Base-by-base conservation (phyloP, 768 basidiomycete genomes). In the Agrocybe pediades region DNA sequence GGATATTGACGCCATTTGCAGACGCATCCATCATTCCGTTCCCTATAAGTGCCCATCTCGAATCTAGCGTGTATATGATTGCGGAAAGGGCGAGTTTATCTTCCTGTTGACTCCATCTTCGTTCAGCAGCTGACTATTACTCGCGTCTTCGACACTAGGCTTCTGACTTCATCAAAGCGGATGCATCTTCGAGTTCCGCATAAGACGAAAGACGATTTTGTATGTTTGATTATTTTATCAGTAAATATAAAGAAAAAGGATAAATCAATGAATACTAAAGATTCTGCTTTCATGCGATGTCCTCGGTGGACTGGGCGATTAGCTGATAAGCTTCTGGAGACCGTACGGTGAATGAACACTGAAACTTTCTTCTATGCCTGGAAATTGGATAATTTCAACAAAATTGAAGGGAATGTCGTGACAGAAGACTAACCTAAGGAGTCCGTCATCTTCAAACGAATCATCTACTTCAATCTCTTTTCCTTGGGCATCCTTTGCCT, bases 1-100 rank as follows among this genome's bases (percentile, higher is more conserved):
- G 20, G 8, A 17, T 3, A 26, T 36, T 23, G n/a, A 13, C 30
- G 20, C 2, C 15, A 1, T 9, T 11, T 17, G 33, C 46, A 64
- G 71, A 72, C 53, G 70, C 71, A 0, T 68, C 68, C 0, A 66
- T 72, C 13, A 69, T 72, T 44, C 68, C 71, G 1, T 62, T 71
- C 51, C 69, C 71, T 2, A 58, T 72, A 23, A 69, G 70, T 49
- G 62, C 69, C 1, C 69, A 70, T 57, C 46, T 66, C 40, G 70
- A 70, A 1, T 66, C 68, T 0, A 65, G 65, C 13, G 59, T 67
- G 13, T 70, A 70, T 46, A 65, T 65, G 64, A 61, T 70, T 36
- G 68, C 67, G 21, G 68, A 70, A 56, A 60, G 58, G 41, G 68
- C 68, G 48, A 17, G 64, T 19, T 33, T 13, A 13, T 26, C 6